These are phyloP conservation scores for Porcisia hertigi DNA, from an alignment of 208 protist species.

Conservation along the genomic window DNA sequence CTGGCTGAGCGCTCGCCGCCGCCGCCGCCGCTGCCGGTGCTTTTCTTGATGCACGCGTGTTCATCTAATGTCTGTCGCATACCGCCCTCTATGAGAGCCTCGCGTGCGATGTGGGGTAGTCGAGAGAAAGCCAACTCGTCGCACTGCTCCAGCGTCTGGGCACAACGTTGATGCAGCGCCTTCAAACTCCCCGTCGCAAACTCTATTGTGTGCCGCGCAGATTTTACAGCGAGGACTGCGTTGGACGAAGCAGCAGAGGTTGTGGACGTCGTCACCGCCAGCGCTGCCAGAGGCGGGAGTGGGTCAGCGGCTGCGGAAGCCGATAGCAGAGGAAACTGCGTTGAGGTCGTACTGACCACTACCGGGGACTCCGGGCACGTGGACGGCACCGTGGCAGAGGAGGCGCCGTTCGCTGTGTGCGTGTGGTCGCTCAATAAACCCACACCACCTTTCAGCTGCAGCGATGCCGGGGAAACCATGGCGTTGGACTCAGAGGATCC, in stretches of 20 bases:
- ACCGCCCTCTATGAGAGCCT: not conserved
- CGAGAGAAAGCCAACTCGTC: slow-evolving; percentile 14
- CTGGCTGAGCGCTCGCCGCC: not conserved
- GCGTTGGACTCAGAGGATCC: not conserved
- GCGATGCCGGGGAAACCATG: not conserved
- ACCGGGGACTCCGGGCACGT: not conserved
- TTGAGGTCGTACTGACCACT: not conserved
- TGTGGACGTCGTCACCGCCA: not conserved
- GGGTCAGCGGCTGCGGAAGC: not conserved
- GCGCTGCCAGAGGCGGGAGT: slow-evolving; percentile 4
- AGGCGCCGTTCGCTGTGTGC: not conserved
- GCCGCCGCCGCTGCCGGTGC: not conserved
- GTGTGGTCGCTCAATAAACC: not conserved
- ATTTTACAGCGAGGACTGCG: slow-evolving; percentile 11
- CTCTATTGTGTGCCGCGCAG: slow-evolving; percentile 18
- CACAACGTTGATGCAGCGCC: slow-evolving; percentile 19
- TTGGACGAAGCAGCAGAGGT: not conserved
- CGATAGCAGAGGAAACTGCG: not conserved
- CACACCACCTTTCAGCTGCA: too few species aligned
- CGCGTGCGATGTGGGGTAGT: slow-evolving; percentile 22
- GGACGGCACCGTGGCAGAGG: slow-evolving; percentile 10
- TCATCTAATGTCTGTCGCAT: not conserved
- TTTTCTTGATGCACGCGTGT: not conserved
- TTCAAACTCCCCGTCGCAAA: slow-evolving; percentile 21
- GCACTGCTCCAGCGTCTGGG: slow-evolving; percentile 18